Base-by-base conservation (phyloP, 441 rosid genomes). In the Adansonia madagascariensis region DNA sequence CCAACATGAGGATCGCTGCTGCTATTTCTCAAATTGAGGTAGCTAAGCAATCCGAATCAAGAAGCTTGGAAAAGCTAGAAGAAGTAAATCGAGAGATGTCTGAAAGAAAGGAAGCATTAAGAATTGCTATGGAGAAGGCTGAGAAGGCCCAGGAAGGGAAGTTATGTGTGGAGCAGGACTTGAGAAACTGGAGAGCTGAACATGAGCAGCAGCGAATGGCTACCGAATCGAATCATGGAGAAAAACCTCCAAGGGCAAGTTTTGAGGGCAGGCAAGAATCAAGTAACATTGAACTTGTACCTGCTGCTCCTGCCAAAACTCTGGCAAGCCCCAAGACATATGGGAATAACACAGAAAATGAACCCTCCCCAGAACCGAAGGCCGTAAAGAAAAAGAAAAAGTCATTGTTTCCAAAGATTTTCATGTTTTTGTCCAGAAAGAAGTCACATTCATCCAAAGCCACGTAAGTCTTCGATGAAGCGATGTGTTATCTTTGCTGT, bases 141-240 rank as follows among this genome's bases (percentile, higher is more conserved):
- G 98, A 93, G 88, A 85, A 82, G 80, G 99, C 99, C 47, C 91
- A 91, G 86, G 97, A 91, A 78, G 92, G 95, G 78, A 95, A 93
- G 83, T 50, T 93, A 73, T 93, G 89, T 43, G 90, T 89, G n/a
- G 99, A 95, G 77, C 97, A 95, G 18, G 98, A 92, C 83, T 74
- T 95, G 82, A 87, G 99, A 82, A 90, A 84, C 62, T 93, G 99
- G 99, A 89, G 97, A 81, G 86, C 93, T 4, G 97, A 93, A 76
- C 91, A 92, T 10, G 97, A 91, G 84, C 97, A 87, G 82, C 86
- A 81, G 66, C 85, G 97, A 69, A 90, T 87, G 84, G 88, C 86
- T 47, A 77, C 85, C 64, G 89, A 90, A 53, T 72, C 82, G 52
- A 86, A 55, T 80, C 85, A 84, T 80, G 90, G 84, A 78, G 82